Percentiles rank a stretch among this genome's conserved stretches.
Conservation (phyloP, 2,329 filamentous ascomycete species). For the Diaporthe citrichinensis region DNA sequence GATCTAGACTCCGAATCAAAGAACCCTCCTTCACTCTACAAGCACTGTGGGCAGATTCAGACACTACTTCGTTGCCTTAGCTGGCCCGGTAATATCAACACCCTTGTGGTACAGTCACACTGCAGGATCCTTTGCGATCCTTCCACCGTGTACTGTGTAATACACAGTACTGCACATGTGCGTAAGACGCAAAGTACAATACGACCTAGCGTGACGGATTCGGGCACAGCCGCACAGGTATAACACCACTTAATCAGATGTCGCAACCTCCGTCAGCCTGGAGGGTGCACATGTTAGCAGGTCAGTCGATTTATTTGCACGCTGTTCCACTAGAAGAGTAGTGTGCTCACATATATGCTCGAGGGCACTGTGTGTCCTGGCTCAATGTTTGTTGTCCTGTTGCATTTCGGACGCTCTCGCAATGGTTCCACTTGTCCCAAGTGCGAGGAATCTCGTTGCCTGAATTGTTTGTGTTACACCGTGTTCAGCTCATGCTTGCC, state of each 20-base stretch:
- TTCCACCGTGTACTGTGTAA: neutral
- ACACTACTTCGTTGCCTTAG: neutral
- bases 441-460: neutral
- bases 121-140: constrained; percentile 16
- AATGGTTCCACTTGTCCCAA: neutral
- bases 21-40: neutral
- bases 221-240: neutral
- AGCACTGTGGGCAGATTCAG: neutral
- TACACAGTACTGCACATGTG: neutral
- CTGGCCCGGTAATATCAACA: neutral
- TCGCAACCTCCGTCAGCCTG: neutral
- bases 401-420: neutral
- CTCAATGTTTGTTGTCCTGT: too few species aligned
- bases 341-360: neutral
- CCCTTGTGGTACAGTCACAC: neutral
- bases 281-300: neutral
- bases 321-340: neutral
- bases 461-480: neutral
- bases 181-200: neutral
- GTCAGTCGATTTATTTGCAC: neutral
- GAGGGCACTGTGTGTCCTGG: neutral
- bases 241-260: neutral
- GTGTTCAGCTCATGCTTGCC: neutral
- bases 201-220: neutral
- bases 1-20: neutral